Evolutionary conservation across 2,329 filamentous ascomycete species (phyloP).

Genomic region (Lachnellula subtilissima): DNA sequence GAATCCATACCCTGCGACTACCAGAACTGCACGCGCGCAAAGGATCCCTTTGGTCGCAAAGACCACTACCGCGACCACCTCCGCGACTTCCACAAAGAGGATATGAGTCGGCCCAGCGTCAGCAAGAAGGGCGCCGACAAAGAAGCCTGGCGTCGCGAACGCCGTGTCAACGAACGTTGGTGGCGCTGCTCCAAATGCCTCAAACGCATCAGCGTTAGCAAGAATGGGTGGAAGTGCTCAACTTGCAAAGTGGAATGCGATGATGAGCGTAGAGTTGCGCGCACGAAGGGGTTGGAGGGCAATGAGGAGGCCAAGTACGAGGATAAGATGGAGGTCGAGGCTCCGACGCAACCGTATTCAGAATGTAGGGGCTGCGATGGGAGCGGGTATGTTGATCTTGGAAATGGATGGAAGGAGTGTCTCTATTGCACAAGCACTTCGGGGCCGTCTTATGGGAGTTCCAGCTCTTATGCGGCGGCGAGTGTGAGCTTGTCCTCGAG

Average conservation of each 20-base stretch:
- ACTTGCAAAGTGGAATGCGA: constrained; percentile 24
- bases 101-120: constrained; percentile 26
- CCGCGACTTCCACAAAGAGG: constrained; percentile 42
- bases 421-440: background rate
- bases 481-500: background rate
- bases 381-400: background rate
- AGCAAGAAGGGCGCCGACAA: constrained; percentile 11
- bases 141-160: constrained; percentile 19
- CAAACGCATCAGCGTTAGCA: constrained; percentile 10
- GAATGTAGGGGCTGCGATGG: background rate
- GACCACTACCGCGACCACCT: constrained; percentile 47
- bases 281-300: background rate
- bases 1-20: constrained; percentile 29
- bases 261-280: constrained; percentile 10
- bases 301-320: background rate
- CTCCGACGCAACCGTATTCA: background rate
- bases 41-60: constrained; percentile 39
- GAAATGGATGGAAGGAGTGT: background rate
- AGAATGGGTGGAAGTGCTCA: constrained; percentile 19
- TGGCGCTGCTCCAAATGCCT: constrained; percentile 30
- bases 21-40: constrained; percentile 26
- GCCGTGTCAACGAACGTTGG: constrained; percentile 14
- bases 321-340: background rate
- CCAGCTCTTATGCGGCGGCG: background rate
- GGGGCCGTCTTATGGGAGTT: background rate